Evolutionary conservation across 2,329 filamentous ascomycete genomes (phyloP).

Genomic region (Neopestalotiopsis sp.): DNA sequence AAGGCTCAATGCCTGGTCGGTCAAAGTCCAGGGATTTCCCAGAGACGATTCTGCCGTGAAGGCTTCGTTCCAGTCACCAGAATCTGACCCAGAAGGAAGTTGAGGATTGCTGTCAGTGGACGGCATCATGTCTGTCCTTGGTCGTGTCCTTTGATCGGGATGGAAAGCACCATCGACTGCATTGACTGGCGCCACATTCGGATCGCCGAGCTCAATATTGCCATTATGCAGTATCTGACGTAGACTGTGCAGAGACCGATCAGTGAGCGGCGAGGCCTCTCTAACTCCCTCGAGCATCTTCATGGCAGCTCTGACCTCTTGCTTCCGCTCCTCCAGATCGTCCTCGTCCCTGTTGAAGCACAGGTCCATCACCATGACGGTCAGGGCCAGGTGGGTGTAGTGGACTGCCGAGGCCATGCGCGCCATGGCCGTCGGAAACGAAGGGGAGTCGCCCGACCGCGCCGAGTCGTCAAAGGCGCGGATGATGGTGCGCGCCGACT

Average conservation of each 20-base stretch:
- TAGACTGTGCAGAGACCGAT: slow-evolving; percentile 20
- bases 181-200: neutral
- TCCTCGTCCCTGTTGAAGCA: slow-evolving; percentile 26
- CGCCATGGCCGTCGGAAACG: slow-evolving; percentile 21
- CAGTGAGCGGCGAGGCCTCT: slow-evolving; percentile 20
- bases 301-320: slow-evolving; percentile 21
- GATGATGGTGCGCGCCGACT: slow-evolving; percentile 24
- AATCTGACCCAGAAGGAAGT: neutral
- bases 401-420: slow-evolving; percentile 27
- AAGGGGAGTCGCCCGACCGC: slow-evolving; percentile 10
- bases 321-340: slow-evolving; percentile 20
- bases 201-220: neutral
- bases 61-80: neutral
- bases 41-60: neutral
- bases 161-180: neutral
- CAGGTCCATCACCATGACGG: slow-evolving; percentile 28
- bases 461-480: slow-evolving; percentile 20
- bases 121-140: neutral
- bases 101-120: neutral
- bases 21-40: slow-evolving; percentile 17
- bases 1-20: slow-evolving; percentile 24
- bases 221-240: slow-evolving; percentile 21
- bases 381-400: slow-evolving; percentile 26
- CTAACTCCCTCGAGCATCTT: slow-evolving; percentile 21
- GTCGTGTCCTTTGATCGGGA: too few species aligned